Evolutionary conservation across 1,284 basidiomycete species (phyloP).

Genomic region (Clitocybe nebularis): DNA sequence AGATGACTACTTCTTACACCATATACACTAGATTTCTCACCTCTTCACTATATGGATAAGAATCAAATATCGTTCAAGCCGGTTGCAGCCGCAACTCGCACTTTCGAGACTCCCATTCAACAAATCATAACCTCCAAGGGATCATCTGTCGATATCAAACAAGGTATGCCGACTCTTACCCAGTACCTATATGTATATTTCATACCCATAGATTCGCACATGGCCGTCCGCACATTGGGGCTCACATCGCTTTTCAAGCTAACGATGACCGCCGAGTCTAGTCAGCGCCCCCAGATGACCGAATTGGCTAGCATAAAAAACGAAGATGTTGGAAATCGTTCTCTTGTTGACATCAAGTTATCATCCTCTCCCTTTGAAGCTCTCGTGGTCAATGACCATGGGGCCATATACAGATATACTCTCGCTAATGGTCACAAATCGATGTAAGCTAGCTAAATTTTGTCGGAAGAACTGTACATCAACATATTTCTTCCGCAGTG

Average conservation of each 20-base stretch:
- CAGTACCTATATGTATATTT: not conserved
- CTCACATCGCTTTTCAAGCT: slow-evolving; percentile 18
- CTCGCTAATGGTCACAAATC: slow-evolving; percentile 23
- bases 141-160: not conserved
- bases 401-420: slow-evolving; percentile 37
- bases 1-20: slow-evolving; percentile 1
- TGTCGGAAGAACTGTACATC: not conserved
- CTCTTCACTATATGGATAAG: slow-evolving; percentile 27
- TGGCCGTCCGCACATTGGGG: slow-evolving; percentile 35
- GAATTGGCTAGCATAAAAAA: slow-evolving; percentile 34
- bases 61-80: slow-evolving; percentile 37
- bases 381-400: slow-evolving; percentile 41
- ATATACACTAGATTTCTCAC: slow-evolving; percentile 47
- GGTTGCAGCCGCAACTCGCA: slow-evolving; percentile 32
- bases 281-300: slow-evolving; percentile 15
- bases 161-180: not conserved
- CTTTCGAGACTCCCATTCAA: slow-evolving; percentile 55
- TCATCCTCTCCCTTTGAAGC: slow-evolving; percentile 23
- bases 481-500: slow-evolving; percentile 4
- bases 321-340: slow-evolving; percentile 35
- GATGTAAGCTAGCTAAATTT: slow-evolving; percentile 22
- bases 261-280: slow-evolving; percentile 5
- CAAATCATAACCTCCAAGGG: slow-evolving; percentile 40
- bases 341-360: slow-evolving; percentile 43
- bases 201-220: slow-evolving; percentile 22